Percentiles rank a stretch among this genome's conserved stretches.
phyloP scores from a whole-genome alignment of 495 filamentous ascomycete genomes.

The Penicillium ucsense region DNA sequence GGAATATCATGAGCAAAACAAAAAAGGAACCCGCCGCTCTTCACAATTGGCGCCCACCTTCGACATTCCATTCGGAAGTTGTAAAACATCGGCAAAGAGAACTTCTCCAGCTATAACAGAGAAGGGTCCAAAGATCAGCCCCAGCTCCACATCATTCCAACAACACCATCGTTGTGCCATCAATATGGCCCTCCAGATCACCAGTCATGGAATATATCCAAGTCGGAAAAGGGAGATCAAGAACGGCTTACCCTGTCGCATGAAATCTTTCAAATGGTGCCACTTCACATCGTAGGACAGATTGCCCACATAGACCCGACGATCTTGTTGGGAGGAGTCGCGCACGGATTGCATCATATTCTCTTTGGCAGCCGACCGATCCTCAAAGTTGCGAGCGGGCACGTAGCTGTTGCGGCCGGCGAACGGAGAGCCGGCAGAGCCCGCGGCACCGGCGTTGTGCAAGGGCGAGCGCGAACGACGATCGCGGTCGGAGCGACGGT shows the following conservation, averaged over 20 bases:
- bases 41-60: slow-evolving; percentile 97
- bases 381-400: slow-evolving; percentile 67
- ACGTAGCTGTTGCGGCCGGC: slow-evolving; percentile 49
- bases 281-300: slow-evolving; percentile 99
- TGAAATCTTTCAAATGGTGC: slow-evolving; percentile 99
- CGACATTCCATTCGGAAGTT: slow-evolving; percentile 99
- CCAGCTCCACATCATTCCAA: not conserved
- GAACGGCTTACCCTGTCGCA: slow-evolving; percentile 79
- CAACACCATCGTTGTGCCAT: slow-evolving; percentile 4
- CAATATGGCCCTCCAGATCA: no score
- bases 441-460: slow-evolving; percentile 64
- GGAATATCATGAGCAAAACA: slow-evolving; percentile 7
- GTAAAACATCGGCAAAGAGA: slow-evolving; percentile 97
- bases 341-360: slow-evolving; percentile 90
- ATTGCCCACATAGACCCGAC: slow-evolving; percentile 98
- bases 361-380: slow-evolving; percentile 76
- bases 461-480: slow-evolving; percentile 78
- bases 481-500: slow-evolving; percentile 73
- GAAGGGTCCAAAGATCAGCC: slow-evolving; percentile 22
- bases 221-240: not conserved
- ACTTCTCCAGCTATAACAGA: slow-evolving; percentile 81
- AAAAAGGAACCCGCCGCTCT: slow-evolving; percentile 75
- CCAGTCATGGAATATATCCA: no score
- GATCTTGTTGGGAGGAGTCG: slow-evolving; percentile 94
- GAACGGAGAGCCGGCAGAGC: slow-evolving; percentile 51